Conservation (phyloP, 495 filamentous ascomycete species). For the Opeltia flavorubescens region DNA sequence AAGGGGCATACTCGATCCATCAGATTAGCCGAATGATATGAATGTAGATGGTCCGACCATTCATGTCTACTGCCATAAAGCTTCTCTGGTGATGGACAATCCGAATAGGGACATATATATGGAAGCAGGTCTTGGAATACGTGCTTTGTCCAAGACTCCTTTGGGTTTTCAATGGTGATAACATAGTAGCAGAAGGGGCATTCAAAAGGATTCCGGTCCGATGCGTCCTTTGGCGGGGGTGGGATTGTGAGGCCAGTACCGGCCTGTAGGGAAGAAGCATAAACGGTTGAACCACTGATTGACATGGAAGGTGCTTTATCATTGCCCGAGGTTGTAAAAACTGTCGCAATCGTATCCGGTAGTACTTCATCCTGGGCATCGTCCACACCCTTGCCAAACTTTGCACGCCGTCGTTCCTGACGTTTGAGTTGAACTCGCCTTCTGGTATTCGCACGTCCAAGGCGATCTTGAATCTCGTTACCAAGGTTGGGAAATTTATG, state of each 20-base stretch:
- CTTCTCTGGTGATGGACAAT: constrained; percentile 12
- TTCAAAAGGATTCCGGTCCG: constrained; percentile 10
- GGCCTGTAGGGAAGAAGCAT: constrained; percentile 7
- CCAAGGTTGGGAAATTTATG: constrained; percentile 10
- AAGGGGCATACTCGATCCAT: too few species aligned
- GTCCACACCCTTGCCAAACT: constrained; percentile 13
- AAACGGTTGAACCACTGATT: constrained; percentile 6
- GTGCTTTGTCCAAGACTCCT: constrained; percentile 9
- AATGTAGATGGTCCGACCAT: constrained; percentile 13
- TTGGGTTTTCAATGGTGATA: constrained; percentile 9
- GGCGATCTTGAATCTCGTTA: constrained; percentile 14
- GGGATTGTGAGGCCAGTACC: constrained; percentile 6
- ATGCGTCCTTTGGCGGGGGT: constrained; percentile 9
- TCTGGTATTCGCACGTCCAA: constrained; percentile 26
- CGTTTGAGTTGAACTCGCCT: constrained; percentile 26
- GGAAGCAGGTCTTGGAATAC: constrained; percentile 14
- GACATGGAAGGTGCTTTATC: constrained; percentile 2
- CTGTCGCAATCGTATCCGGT: neutral
- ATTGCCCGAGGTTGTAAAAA: neutral
- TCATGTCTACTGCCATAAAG: constrained; percentile 10
- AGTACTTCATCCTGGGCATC: neutral
- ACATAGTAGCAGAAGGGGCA: constrained; percentile 15
- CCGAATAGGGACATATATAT: constrained; percentile 9
- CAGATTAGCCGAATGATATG: too few species aligned
- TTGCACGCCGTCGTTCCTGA: constrained; percentile 21